Conservation (phyloP, 2,329 filamentous ascomycete species). For the Hypoxylon sp. region DNA sequence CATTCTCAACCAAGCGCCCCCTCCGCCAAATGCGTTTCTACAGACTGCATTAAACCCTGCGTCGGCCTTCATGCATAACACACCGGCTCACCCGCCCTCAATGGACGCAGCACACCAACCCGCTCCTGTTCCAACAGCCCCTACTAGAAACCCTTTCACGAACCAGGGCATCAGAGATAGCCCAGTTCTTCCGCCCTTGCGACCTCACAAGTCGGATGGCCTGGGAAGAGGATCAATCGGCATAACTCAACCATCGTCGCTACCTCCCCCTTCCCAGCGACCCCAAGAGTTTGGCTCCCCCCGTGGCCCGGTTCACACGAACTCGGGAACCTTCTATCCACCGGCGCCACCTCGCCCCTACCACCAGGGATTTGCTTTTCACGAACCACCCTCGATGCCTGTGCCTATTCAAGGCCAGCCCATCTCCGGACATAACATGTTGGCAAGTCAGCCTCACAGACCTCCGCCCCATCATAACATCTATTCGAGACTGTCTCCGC, state of each 20-base stretch:
- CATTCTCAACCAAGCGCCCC: conserved; percentile 41
- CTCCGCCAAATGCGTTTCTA: conserved; percentile 51
- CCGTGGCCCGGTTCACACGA: conserved; percentile 49
- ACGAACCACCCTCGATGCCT: conserved; percentile 48
- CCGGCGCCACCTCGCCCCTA: conserved; percentile 52
- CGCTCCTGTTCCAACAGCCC: conserved; percentile 4
- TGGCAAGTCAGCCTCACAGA: conserved; percentile 41
- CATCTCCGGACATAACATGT: conserved; percentile 35
- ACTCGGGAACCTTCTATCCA: conserved; percentile 53
- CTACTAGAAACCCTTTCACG: conserved; percentile 52
- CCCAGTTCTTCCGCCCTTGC: conserved; percentile 54
- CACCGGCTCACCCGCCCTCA: conserved; percentile 45
- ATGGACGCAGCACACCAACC: conserved; percentile 38
- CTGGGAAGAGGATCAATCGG: conserved; percentile 43
- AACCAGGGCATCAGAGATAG: conserved; percentile 48
- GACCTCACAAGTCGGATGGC: conserved; percentile 45
- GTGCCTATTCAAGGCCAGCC: conserved; percentile 43
- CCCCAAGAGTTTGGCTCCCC: conserved; percentile 47
- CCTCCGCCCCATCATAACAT: conserved; percentile 38
- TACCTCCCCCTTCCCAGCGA: conserved; percentile 35
- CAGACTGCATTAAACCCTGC: conserved; percentile 54
- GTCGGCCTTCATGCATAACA: conserved; percentile 46
- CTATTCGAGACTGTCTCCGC: conserved; percentile 46
- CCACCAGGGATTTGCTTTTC: conserved; percentile 52
- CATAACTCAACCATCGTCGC: conserved; percentile 37